These are phyloP conservation scores for Letharia lupina DNA, from an alignment of 495 filamentous ascomycete genomes.

Conservation along the genomic window DNA sequence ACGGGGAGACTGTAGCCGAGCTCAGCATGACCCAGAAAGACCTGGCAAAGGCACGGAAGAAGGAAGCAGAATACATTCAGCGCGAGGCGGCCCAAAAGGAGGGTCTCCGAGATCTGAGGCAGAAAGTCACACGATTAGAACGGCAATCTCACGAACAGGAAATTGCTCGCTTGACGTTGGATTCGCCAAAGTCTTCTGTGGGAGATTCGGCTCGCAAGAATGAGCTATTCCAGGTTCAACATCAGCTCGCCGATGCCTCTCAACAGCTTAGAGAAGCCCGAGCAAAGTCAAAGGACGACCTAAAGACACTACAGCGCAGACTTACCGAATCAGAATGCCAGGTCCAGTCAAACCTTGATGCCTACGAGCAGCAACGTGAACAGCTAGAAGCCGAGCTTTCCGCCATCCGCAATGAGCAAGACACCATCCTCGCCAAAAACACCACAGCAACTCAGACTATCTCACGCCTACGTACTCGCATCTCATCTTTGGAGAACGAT, in stretches of 20 bases:
- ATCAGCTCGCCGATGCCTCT: conserved; percentile 54
- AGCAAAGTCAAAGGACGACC: conserved; percentile 36
- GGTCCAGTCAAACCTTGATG: conserved; percentile 21
- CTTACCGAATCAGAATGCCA: conserved; percentile 23
- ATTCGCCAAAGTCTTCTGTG: conserved; percentile 38
- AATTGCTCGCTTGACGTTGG: conserved; percentile 40
- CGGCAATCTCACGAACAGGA: conserved; percentile 46
- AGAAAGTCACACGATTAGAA: conserved; percentile 49
- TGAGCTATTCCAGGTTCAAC: conserved; percentile 53
- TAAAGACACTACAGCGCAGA: conserved; percentile 32
- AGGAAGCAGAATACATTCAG: conserved; percentile 53
- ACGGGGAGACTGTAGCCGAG: conserved; percentile 41
- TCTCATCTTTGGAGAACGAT: conserved; percentile 31
- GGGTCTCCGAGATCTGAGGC: conserved; percentile 45
- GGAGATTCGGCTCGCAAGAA: conserved; percentile 47
- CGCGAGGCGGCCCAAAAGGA: conserved; percentile 54
- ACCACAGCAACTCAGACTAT: conserved; percentile 27
- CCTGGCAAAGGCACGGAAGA: conserved; percentile 53
- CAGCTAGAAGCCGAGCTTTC: conserved; percentile 30
- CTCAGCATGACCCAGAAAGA: conserved; percentile 50
- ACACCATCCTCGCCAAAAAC: conserved; percentile 27
- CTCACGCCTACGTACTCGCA: conserved; percentile 28
- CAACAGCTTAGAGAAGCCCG: conserved; percentile 51
- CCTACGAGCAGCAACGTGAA: conserved; percentile 28
- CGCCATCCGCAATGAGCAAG: conserved; percentile 25